A percentile compares a stretch with the other conserved stretches of the same genome.
Evolutionary conservation across 1,284 basidiomycete genomes (phyloP).

Genomic region (Gymnopus androsaceus): DNA sequence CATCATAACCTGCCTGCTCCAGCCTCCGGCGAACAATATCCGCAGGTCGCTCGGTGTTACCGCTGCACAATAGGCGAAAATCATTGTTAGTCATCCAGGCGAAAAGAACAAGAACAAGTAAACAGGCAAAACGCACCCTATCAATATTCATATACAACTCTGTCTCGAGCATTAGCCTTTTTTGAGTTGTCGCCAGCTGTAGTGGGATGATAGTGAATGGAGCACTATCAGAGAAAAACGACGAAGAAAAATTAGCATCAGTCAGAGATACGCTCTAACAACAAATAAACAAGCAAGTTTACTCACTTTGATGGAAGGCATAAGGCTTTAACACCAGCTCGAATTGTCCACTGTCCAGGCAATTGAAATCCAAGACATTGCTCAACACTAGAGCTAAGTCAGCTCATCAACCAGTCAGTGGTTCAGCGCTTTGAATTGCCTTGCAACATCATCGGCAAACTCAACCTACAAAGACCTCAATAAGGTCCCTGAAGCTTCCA

Average conservation of each 20-base stretch:
- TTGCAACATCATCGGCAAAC: slow-evolving; percentile 70
- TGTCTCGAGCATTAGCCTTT: slow-evolving; percentile 56
- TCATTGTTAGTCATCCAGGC: slow-evolving; percentile 12
- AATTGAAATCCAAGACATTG: slow-evolving; percentile 67
- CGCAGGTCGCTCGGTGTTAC: slow-evolving; percentile 82
- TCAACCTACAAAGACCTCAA: slow-evolving; percentile 55
- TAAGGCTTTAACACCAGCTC: slow-evolving; percentile 45
- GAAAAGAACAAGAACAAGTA: background rate
- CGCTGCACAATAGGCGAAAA: slow-evolving; percentile 42
- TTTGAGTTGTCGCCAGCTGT: slow-evolving; percentile 59
- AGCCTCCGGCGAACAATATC: slow-evolving; percentile 84
- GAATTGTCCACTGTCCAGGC: slow-evolving; percentile 63
- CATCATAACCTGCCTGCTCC: slow-evolving; percentile 90
- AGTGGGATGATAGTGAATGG: slow-evolving; percentile 63
- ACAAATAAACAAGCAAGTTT: background rate
- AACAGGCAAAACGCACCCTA: slow-evolving; percentile 31
- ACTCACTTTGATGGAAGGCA: slow-evolving; percentile 55
- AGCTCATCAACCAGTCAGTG: background rate
- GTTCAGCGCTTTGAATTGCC: slow-evolving; percentile 36
- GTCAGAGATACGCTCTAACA: background rate
- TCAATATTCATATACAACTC: slow-evolving; percentile 66
- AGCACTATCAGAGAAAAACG: slow-evolving; percentile 50
- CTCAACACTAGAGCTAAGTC: slow-evolving; percentile 27
- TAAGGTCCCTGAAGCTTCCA: slow-evolving; percentile 57
- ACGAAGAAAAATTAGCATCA: too few relatives aligned